A percentile compares a stretch with the other conserved stretches of the same genome.
Conservation (phyloP, 2,329 filamentous ascomycete species). For the Hypoxylon rubiginosum region DNA sequence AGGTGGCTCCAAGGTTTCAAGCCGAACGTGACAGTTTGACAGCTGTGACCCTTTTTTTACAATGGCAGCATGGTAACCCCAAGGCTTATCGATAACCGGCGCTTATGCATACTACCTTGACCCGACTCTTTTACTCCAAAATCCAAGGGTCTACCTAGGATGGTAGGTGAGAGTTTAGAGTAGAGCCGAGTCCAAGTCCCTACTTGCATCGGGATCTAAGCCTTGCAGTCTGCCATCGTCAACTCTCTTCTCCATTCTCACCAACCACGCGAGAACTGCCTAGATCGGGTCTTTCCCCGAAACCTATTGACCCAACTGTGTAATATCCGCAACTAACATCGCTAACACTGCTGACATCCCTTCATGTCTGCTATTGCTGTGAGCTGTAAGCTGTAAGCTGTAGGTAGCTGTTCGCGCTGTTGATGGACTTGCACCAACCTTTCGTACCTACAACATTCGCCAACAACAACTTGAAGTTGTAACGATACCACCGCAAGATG, state of each 20-base stretch:
- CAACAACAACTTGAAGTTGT: slow-evolving; percentile 45
- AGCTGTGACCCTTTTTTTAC: neutral
- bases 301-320: slow-evolving; percentile 16
- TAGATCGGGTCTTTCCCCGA: slow-evolving; percentile 32
- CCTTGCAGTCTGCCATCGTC: slow-evolving; percentile 13
- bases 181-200: neutral
- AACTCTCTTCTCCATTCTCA: slow-evolving; percentile 16
- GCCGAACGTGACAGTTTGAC: neutral
- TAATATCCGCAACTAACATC: slow-evolving; percentile 21
- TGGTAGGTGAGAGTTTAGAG: neutral
- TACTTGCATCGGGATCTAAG: neutral
- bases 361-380: neutral
- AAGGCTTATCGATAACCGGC: slow-evolving; percentile 24
- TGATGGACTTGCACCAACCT: slow-evolving; percentile 40
- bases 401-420: slow-evolving; percentile 40
- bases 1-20: neutral
- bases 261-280: slow-evolving; percentile 17
- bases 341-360: slow-evolving; percentile 4
- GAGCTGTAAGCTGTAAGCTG: slow-evolving; percentile 8
- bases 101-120: slow-evolving; percentile 28
- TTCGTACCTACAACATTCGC: slow-evolving; percentile 13
- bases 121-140: slow-evolving; percentile 2
- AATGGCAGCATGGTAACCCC: neutral
- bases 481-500: slow-evolving; percentile 51
- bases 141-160: neutral